These are phyloP conservation scores for Tetrapyrgos nigripes DNA, from an alignment of 1,284 basidiomycete species.

Conservation along the genomic window DNA sequence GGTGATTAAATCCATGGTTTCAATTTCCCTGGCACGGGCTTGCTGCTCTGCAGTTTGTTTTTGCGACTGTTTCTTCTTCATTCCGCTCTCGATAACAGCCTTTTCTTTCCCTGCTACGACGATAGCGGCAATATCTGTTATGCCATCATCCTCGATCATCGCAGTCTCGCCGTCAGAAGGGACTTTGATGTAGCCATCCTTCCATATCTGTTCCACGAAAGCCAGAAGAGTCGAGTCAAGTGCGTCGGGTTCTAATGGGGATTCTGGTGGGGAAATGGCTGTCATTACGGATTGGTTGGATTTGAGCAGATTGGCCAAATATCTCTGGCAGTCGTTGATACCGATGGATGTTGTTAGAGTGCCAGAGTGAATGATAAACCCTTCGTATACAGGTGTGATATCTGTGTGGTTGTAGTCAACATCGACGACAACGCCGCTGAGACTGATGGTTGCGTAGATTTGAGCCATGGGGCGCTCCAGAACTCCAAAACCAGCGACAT, in stretches of 20 bases:
- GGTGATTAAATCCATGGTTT: conserved; percentile 81
- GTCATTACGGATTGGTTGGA: conserved; percentile 70
- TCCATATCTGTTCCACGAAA: conserved; percentile 65
- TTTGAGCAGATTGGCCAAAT: conserved; percentile 76
- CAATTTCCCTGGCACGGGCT: conserved; percentile 79
- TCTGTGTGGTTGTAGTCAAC: conserved; percentile 82
- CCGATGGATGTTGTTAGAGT: conserved; percentile 72
- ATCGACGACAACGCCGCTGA: conserved; percentile 87
- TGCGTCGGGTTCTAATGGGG: conserved; percentile 48
- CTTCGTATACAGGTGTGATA: conserved; percentile 84
- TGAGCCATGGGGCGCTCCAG: conserved; percentile 88
- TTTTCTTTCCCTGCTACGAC: conserved; percentile 83
- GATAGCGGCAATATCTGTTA: conserved; percentile 85
- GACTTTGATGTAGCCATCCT: conserved; percentile 68
- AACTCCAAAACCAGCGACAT: conserved; percentile 85
- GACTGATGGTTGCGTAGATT: conserved; percentile 81
- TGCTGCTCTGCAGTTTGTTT: conserved; percentile 83
- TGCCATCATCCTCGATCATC: conserved; percentile 80
- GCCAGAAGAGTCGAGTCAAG: conserved; percentile 59
- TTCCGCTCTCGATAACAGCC: conserved; percentile 80
- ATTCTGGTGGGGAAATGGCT: conserved; percentile 58
- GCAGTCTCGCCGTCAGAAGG: conserved; percentile 75
- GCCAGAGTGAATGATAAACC: conserved; percentile 67
- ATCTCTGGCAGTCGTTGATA: conserved; percentile 74
- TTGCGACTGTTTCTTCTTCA: conserved; percentile 78